These are phyloP conservation scores for Fraxinus sp. DNA, from an alignment of 305 asterid species.

Conservation along the genomic window DNA sequence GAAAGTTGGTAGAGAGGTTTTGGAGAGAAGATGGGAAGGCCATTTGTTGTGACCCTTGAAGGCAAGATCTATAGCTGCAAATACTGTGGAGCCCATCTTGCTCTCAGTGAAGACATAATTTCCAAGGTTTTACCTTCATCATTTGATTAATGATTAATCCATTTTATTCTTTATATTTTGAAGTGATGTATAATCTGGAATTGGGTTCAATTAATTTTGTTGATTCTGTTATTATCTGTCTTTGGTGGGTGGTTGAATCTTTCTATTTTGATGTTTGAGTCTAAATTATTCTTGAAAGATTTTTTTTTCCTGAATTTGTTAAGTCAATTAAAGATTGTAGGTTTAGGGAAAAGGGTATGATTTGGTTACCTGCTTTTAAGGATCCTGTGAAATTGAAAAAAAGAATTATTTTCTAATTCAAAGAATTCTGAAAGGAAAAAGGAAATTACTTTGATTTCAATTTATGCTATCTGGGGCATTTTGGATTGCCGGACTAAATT, in stretches of 20 bases:
- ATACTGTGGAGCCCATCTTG: constrained; percentile 87
- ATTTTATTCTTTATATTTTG: background rate
- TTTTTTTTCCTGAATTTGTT: background rate
- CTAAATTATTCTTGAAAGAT: background rate
- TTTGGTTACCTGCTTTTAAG: background rate
- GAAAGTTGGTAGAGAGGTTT: background rate
- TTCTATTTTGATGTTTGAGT: background rate
- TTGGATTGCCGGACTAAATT: background rate
- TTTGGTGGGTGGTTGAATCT: constrained; percentile 3
- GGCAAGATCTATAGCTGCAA: constrained; percentile 89
- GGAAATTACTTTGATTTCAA: background rate
- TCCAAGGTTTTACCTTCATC: constrained; percentile 53
- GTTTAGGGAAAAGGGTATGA: background rate
- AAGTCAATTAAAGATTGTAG: constrained; percentile 2
- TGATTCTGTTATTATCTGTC: constrained; percentile 1
- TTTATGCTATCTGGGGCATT: background rate
- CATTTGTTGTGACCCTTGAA: constrained; percentile 67
- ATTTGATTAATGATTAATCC: background rate
- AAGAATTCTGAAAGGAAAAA: background rate
- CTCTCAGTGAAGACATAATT: constrained; percentile 55
- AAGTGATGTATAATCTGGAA: constrained; percentile 7
- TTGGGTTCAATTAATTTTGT: background rate
- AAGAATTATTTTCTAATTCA: background rate
- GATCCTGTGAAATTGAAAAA: background rate
- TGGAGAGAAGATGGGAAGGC: constrained; percentile 60